These are phyloP conservation scores for Russula sp. DNA, from an alignment of 768 basidiomycete species.

Conservation along the genomic window DNA sequence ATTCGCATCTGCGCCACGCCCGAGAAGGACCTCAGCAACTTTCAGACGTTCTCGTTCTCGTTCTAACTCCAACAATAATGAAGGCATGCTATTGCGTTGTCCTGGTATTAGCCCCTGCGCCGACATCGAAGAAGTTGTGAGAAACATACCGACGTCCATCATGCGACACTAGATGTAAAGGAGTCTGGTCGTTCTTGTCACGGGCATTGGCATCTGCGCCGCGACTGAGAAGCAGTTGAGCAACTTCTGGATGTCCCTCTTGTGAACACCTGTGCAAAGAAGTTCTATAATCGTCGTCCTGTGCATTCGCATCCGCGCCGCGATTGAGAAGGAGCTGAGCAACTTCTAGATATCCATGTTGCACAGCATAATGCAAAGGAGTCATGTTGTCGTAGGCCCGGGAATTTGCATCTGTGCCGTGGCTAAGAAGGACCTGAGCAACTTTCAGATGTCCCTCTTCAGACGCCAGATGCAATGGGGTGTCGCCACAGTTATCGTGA, in stretches of 20 bases:
- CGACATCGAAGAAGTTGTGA: neutral
- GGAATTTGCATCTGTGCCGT: neutral
- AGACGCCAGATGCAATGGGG: neutral
- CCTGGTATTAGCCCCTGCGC: too few species aligned
- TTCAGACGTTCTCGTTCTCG: too few species aligned
- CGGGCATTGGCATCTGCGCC: neutral
- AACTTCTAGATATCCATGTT: neutral
- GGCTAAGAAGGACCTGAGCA: neutral
- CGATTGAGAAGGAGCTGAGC: neutral
- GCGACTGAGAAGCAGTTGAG: neutral
- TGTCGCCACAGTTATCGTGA: neutral
- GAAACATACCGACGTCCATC: neutral
- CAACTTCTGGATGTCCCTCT: neutral
- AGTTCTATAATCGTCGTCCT: neutral
- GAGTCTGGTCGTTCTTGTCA: neutral
- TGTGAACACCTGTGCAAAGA: neutral
- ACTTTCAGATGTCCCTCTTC: neutral
- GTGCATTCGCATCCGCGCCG: neutral
- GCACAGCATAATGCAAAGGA: neutral
- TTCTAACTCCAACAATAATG: too few species aligned
- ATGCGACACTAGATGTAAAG: neutral
- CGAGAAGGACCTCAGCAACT: too few species aligned
- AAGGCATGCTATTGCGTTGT: too few species aligned
- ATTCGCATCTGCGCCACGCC: too few species aligned
- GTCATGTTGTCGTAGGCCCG: neutral